Percentiles rank a stretch among this genome's conserved stretches.
Evolutionary conservation across 768 basidiomycete genomes (phyloP).

Genomic region (Pisolithus tinctorius): DNA sequence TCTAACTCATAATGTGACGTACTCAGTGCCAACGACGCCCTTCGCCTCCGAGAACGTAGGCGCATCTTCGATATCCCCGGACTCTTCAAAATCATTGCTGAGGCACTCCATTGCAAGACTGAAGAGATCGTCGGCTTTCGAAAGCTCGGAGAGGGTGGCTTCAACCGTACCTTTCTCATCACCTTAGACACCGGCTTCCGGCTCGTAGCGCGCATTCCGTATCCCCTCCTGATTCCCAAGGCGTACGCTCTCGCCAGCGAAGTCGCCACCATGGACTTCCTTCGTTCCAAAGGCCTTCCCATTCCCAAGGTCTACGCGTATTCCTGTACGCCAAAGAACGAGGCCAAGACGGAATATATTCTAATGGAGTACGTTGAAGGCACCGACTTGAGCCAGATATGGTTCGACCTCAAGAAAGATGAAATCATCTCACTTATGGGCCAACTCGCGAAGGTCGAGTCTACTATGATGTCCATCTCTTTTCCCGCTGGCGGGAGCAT

Average conservation of each 20-base stretch:
- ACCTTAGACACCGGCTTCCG: constrained; percentile 17
- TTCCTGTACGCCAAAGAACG: constrained; percentile 22
- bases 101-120: constrained; percentile 32
- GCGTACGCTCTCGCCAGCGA: constrained; percentile 23
- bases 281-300: constrained; percentile 23
- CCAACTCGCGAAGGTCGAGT: constrained; percentile 42
- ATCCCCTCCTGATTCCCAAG: constrained; percentile 17
- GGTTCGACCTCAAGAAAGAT: constrained; percentile 29
- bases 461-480: constrained; percentile 39
- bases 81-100: constrained; percentile 37
- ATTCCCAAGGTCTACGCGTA: constrained; percentile 26
- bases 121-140: constrained; percentile 29
- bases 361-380: constrained; percentile 31
- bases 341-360: constrained; percentile 22
- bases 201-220: constrained; percentile 4
- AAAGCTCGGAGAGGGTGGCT: constrained; percentile 39
- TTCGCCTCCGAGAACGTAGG: constrained; percentile 42
- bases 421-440: constrained; percentile 36
- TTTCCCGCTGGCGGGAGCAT: constrained; percentile 49
- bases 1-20: constrained; percentile 14
- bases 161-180: constrained; percentile 28
- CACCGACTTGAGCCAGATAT: constrained; percentile 16
- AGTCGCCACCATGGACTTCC: constrained; percentile 24
- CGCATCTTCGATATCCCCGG: constrained; percentile 34
- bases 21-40: constrained; percentile 35